Base-by-base conservation (phyloP, 2,329 filamentous ascomycete species). In the Coleophoma cylindrospora region DNA sequence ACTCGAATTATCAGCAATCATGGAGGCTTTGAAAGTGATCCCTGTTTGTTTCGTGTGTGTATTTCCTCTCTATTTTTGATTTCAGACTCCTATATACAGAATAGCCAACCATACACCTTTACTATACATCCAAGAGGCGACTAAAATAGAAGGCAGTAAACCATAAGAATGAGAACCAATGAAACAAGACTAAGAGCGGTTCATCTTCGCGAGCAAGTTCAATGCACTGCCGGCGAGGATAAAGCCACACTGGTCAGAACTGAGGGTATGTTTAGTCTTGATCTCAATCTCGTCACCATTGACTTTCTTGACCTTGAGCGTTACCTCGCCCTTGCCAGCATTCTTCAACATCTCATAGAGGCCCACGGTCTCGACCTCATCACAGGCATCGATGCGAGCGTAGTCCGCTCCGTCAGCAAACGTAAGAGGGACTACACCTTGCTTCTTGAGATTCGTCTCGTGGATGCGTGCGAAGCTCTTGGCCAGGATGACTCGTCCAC, bases 391-490 rank as follows among this genome's bases (percentile, higher is more conserved):
- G 56, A 99, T 87, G 55, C 75, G 73, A 64, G 94, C 89, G 67
- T 96, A 97, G 69, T 97, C 94, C 17, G 80, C 78, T 71, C 95
- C 91, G 68, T 96, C 78, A 43, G 75, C 89, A 65, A 99, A 96
- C 0, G 90, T 96, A 61, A 99, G 76, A 2, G 94, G 94, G 41
- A 99, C 90, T 34, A 99, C 87, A 55, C 94, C 94, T 74, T 99
- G 94, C 75, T 96, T 96, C 83, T 96, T 96, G 58, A 96, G 74
- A 68, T 96, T 96, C 32, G 91, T 95, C 77, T 96, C 91, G 74
- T 96, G 91, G 66, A 96, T 96, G 48, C 91, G 84, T 0, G 91
- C 91, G 65, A 96, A 95, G 36, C 81, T 87, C 75, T 96, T 96
- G 50, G 86, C 78, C 15, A 95, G 78, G 51, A 96, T 90, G 64